phyloP scores from a whole-genome alignment of 192 early-diverging fungal species.

The Backusella australiensis region DNA sequence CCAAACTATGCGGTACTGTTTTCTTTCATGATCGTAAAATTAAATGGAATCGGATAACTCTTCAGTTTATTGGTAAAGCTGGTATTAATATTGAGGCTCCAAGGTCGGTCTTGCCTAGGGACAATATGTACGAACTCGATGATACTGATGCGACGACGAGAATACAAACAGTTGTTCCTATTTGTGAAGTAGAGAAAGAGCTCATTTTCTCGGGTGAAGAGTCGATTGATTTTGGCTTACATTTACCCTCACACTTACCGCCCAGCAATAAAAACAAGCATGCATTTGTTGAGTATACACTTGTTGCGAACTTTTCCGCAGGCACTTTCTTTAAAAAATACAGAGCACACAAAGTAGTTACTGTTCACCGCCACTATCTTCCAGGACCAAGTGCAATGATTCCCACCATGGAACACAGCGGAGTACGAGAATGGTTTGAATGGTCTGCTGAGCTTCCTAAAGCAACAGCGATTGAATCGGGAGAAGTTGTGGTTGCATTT shows the following conservation, averaged over 20 bases:
- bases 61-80: conserved; percentile 28
- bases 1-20: conserved; percentile 31
- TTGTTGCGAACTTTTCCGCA: conserved; percentile 34
- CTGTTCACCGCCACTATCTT: conserved; percentile 31
- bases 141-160: conserved; percentile 9
- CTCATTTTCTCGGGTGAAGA: conserved; percentile 32
- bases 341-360: conserved; percentile 25
- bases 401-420: conserved; percentile 23
- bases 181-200: conserved; percentile 39
- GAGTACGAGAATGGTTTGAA: conserved; percentile 35
- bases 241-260: conserved; percentile 33
- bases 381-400: conserved; percentile 36
- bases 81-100: conserved; percentile 23
- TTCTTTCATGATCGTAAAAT: conserved; percentile 26
- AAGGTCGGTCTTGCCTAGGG: conserved; percentile 3
- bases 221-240: conserved; percentile 34
- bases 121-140: background rate
- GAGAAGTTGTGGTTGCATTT: conserved; percentile 32
- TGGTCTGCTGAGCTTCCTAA: conserved; percentile 33
- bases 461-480: conserved; percentile 33
- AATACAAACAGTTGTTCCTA: conserved; percentile 15
- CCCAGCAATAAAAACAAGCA: conserved; percentile 28
- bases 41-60: conserved; percentile 36
- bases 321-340: conserved; percentile 37
- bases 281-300: conserved; percentile 31